These are phyloP conservation scores for Akanthomyces lecanii DNA, from an alignment of 2,329 filamentous ascomycete species.

Conservation along the genomic window DNA sequence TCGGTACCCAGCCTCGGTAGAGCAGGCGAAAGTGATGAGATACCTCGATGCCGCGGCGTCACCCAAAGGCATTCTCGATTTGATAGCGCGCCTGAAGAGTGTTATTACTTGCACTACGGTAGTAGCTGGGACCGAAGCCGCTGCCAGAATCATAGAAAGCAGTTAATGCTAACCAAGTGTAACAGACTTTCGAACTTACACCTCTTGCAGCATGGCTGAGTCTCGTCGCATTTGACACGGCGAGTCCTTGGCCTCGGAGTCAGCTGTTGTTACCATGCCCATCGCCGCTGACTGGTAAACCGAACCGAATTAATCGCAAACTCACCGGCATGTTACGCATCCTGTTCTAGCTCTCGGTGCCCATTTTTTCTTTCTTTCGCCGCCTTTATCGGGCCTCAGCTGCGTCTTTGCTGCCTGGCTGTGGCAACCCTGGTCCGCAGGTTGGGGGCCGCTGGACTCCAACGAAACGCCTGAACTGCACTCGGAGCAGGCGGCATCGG, in stretches of 20 bases:
- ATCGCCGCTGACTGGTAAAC: too few relatives aligned
- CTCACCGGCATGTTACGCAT: neutral
- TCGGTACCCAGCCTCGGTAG: neutral
- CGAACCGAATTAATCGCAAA: neutral
- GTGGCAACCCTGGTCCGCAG: neutral
- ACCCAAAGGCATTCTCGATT: neutral
- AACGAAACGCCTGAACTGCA: neutral
- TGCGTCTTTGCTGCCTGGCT: neutral
- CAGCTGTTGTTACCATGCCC: neutral
- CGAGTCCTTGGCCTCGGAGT: neutral
- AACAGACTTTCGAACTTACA: neutral
- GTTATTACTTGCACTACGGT: neutral
- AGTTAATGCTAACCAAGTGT: too few relatives aligned
- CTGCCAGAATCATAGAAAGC: neutral
- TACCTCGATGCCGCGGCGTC: neutral
- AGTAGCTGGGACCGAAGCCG: too few relatives aligned
- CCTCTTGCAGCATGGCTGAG: neutral
- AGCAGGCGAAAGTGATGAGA: neutral
- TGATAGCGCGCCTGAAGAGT: neutral
- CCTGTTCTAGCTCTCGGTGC: neutral
- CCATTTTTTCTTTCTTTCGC: neutral
- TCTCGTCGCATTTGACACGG: constrained; percentile 1
- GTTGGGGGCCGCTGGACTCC: neutral
- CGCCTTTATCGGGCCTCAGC: neutral
- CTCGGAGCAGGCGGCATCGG: neutral